Evolutionary conservation across 192 early-diverging fungal genomes (phyloP).

Genomic region (Entomortierella beljakovae): DNA sequence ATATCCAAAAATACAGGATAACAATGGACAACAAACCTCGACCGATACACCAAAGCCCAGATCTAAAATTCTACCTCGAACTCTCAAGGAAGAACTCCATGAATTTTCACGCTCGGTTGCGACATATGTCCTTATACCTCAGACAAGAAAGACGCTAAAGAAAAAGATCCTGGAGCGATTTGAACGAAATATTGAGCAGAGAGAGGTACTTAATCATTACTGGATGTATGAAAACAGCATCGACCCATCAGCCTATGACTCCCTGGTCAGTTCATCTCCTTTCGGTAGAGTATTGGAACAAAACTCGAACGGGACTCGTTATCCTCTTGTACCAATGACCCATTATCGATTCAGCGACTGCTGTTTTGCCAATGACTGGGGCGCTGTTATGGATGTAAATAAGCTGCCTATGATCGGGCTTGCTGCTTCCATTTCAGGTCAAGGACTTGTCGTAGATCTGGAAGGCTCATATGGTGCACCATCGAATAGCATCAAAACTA

Average conservation of each 20-base stretch:
- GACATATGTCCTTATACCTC: slow-evolving; percentile 43
- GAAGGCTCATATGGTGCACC: slow-evolving; percentile 52
- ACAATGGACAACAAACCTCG: not conserved
- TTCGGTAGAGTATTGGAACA: not conserved
- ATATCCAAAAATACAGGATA: not conserved
- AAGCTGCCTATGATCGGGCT: slow-evolving; percentile 51
- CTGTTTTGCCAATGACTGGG: slow-evolving; percentile 53
- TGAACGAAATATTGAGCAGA: slow-evolving; percentile 36
- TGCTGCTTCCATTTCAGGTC: slow-evolving; percentile 41
- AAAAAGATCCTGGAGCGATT: slow-evolving; percentile 43
- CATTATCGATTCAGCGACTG: slow-evolving; percentile 48
- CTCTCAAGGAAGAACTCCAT: slow-evolving; percentile 27
- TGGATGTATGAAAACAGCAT: slow-evolving; percentile 44
- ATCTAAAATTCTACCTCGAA: slow-evolving; percentile 8
- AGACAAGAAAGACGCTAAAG: slow-evolving; percentile 30
- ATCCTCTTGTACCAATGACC: slow-evolving; percentile 44
- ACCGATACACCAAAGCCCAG: not conserved
- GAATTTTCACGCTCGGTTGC: slow-evolving; percentile 44
- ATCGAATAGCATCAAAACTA: slow-evolving; percentile 38
- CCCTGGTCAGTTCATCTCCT: not conserved
- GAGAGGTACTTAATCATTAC: slow-evolving; percentile 32
- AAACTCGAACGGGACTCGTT: not conserved
- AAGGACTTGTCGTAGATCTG: slow-evolving; percentile 45
- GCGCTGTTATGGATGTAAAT: slow-evolving; percentile 42
- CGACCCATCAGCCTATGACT: slow-evolving; percentile 1